Conservation (phyloP, 768 basidiomycete species). For the Cystofilobasidium ferigula region DNA sequence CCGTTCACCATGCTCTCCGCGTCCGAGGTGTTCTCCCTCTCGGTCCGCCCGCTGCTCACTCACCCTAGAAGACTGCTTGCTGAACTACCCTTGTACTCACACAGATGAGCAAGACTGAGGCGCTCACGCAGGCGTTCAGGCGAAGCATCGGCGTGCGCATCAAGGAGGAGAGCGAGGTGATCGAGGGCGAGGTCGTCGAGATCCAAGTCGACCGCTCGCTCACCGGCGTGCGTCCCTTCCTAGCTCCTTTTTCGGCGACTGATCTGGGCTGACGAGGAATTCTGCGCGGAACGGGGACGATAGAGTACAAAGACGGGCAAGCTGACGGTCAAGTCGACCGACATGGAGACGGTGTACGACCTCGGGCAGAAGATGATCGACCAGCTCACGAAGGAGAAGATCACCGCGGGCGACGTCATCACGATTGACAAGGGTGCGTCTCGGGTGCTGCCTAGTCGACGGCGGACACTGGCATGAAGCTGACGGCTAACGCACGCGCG, state of each 20-base stretch:
- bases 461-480: too few relatives aligned
- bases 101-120: constrained; percentile 95
- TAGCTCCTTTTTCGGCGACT: neutral
- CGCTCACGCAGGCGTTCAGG: constrained; percentile 89
- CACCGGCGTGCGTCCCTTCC: constrained; percentile 60
- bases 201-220: constrained; percentile 95
- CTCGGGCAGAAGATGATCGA: constrained; percentile 99
- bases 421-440: constrained; percentile 77
- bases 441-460: constrained; percentile 32
- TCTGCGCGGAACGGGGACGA: too few relatives aligned
- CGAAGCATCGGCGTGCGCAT: constrained; percentile 94
- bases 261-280: too few relatives aligned
- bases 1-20: constrained; percentile 97
- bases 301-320: constrained; percentile 97
- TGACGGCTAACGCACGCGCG: neutral
- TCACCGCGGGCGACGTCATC: constrained; percentile 81
- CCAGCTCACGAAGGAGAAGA: constrained; percentile 90
- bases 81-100: neutral
- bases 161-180: constrained; percentile 92
- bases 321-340: constrained; percentile 91
- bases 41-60: too few relatives aligned
- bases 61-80: too few relatives aligned
- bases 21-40: constrained; percentile 93
- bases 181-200: constrained; percentile 96
- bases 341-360: constrained; percentile 99